Evolutionary conservation across 495 filamentous ascomycete genomes (phyloP), one percentile per base, ranked within the genome.

Genomic region (Monascus purpureus): DNA sequence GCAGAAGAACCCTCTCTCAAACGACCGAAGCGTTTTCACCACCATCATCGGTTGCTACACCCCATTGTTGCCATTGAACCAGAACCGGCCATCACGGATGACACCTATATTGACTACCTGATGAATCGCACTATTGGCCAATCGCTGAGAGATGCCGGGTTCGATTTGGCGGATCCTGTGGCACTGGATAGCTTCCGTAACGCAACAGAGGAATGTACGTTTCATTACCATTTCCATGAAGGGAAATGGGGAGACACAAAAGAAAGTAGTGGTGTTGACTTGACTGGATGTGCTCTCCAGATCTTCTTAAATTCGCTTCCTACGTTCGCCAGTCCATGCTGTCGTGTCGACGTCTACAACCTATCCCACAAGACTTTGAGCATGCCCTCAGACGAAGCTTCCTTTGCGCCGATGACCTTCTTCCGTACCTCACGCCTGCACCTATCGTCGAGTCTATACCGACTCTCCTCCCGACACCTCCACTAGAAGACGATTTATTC

Each of bases 321-420:
- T 53, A 63, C 30, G 59, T 82, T 17, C 65, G 65, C 15, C 54
- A 68, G 23, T 75, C 77, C 4, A 80, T 84, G 73, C 51, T 61
- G 17, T 56, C 67, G 9, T 59, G 60, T 13, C 65, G 80, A 17
- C 73, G 81, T 11, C 59, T 63, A 11, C 60, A 68, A 29, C 68
- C 79, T 2, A 72, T 74, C 9, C 71, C 80, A 11, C 61, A 70
- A 24, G 81, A 87, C 51, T 85, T 82, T 45, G 65, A 76, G 27
- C 65, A 70, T 40, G 77, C 75, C 23, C 52, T 85, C 22, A 55
- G 56, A 16, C 46, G 50, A 35, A 38, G 43, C 20, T 39, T 28
- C 8, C 30, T 63, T 8, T 39, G 49, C 23, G 46, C 53, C 12
- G 48, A 56, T 39, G 57, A 69, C 16, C 49, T 70, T 22, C 36